These are phyloP conservation scores for Trametes coccinea DNA, from an alignment of 768 basidiomycete genomes.

Conservation along the genomic window DNA sequence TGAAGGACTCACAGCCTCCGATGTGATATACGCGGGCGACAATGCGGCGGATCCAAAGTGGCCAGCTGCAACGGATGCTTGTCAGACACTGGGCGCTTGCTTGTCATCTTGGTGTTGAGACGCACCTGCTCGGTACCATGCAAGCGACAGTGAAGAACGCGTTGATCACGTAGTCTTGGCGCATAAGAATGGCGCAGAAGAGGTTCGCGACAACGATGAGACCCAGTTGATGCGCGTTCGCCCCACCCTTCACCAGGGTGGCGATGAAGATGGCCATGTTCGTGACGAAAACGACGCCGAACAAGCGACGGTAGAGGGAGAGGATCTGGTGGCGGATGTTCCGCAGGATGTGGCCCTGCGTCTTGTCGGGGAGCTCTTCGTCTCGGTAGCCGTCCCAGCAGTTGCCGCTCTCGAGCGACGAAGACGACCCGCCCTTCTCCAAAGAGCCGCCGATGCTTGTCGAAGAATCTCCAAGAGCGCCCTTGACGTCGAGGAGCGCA, in stretches of 20 bases:
- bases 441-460: conserved; percentile 32
- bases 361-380: conserved; percentile 52
- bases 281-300: conserved; percentile 51
- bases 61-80: conserved; percentile 47
- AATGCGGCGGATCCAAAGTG: conserved; percentile 51
- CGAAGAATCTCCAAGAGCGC: conserved; percentile 6
- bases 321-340: conserved; percentile 58
- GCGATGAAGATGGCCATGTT: conserved; percentile 53
- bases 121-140: conserved; percentile 50
- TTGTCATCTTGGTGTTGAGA: not conserved
- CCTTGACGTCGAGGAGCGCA: conserved; percentile 4
- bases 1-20: conserved; percentile 42
- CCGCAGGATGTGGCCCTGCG: conserved; percentile 46
- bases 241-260: conserved; percentile 23
- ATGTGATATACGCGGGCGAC: conserved; percentile 61
- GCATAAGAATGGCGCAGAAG: conserved; percentile 44
- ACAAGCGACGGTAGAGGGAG: conserved; percentile 55
- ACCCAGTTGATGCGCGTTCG: conserved; percentile 36
- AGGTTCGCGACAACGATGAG: conserved; percentile 46
- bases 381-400: conserved; percentile 56
- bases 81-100: conserved; percentile 22
- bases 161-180: conserved; percentile 59
- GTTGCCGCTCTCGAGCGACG: conserved; percentile 28
- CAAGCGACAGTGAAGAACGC: conserved; percentile 54
- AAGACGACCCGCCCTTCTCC: conserved; percentile 29